Base-by-base conservation (phyloP, 2,329 filamentous ascomycete genomes). In the Escovopsis weberi region DNA sequence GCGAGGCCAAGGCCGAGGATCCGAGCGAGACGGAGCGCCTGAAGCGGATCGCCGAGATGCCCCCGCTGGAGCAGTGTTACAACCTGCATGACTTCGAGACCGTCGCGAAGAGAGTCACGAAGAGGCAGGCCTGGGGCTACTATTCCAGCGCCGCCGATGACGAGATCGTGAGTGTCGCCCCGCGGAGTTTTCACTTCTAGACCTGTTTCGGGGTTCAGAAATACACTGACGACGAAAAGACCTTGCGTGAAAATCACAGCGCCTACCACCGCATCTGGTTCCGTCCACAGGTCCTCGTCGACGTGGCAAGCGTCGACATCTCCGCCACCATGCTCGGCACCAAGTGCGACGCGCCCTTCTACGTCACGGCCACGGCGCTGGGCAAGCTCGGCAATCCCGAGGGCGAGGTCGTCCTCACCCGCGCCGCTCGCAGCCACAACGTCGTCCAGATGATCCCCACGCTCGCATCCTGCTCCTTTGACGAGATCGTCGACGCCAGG, bases 401-500 rank as follows among this genome's bases (percentile, higher is more conserved):
- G 61, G 91, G 91, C 53, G 91, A 98, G 62, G 87, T 95, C 5
- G 70, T 94, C 9, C 74, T 98, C 45, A 96, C 91, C 1, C 75
- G 80, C 44, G 87, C 86, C 12, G 82, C 91, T 2, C 72, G 74
- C 58, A 85, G 82, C 57, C 89, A 96, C 70, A 78, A 88, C 57
- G 82, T 96, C 41, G 76, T 96, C 47, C 91, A 98, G 64, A 98
- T 98, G 91, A 96, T 98, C 47, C 91, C 91, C 2, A 98, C 91
- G 3, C 72, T 98, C 6, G 91, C 91, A 2, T 95, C 87, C 2
- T 96, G 91, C 68, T 91, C 87, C 1, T 95, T 98, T 55, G 91
- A 98, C 65, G 89, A 98, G 64, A 94, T 98, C 46, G 70, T 93
- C 50, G 91, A 96, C 60, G 91, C 88, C 15, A 75, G 72, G 28